Evolutionary conservation across 352 stramenopile species (phyloP).

Genomic region (Hyaloperonospora arabidopsidis): DNA sequence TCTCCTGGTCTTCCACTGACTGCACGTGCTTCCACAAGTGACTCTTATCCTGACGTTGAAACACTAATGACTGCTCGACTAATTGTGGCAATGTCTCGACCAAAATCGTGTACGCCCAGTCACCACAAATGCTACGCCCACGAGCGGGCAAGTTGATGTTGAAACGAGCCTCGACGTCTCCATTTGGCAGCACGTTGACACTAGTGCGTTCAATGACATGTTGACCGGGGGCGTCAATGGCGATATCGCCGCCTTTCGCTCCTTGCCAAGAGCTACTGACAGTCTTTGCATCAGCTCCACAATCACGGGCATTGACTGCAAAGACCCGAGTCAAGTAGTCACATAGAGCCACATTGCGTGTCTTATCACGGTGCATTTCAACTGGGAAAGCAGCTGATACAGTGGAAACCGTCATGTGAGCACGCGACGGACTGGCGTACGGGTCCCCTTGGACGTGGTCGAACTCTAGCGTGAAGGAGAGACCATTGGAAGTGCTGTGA

Average conservation of each 20-base stretch:
- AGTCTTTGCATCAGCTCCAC: constrained; percentile 59
- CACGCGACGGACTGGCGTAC: constrained; percentile 91
- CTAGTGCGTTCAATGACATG: constrained; percentile 91
- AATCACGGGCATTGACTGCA: constrained; percentile 42
- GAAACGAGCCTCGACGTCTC: constrained; percentile 88
- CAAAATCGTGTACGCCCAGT: constrained; percentile 90
- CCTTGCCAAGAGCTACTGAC: constrained; percentile 73
- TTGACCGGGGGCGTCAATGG: constrained; percentile 88
- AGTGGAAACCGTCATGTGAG: constrained; percentile 80
- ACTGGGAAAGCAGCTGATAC: constrained; percentile 72
- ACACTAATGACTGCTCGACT: constrained; percentile 72
- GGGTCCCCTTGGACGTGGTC: constrained; percentile 93
- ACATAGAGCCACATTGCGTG: constrained; percentile 77
- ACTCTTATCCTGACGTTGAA: constrained; percentile 54
- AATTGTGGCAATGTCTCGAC: constrained; percentile 83
- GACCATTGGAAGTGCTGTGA: constrained; percentile 7
- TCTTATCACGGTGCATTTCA: constrained; percentile 68
- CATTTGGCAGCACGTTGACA: constrained; percentile 66
- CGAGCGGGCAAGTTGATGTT: constrained; percentile 92
- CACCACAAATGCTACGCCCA: constrained; percentile 89
- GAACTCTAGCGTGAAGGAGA: constrained; percentile 83
- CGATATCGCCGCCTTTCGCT: constrained; percentile 91
- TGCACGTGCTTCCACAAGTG: constrained; percentile 83
- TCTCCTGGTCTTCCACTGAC: constrained; percentile 90
- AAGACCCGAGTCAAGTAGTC: constrained; percentile 89